Conservation (phyloP, 805 yeast genomes). For the Candida gorgasii region DNA sequence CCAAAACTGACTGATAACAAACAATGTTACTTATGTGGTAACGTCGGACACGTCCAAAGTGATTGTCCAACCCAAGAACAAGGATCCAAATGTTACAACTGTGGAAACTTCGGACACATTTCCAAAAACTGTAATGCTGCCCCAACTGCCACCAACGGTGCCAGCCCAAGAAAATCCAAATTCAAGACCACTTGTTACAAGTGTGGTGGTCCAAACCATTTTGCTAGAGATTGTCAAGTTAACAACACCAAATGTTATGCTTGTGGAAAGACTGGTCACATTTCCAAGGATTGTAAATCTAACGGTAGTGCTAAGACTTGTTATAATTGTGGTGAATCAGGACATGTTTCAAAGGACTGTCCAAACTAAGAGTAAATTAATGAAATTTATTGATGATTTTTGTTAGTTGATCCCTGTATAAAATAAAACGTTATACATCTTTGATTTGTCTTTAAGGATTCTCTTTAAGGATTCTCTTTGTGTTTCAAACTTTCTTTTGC, state of each 20-base stretch:
- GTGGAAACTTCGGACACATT: slow-evolving; percentile 67
- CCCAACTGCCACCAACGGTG: slow-evolving; percentile 5
- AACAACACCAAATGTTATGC: slow-evolving; percentile 79
- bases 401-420: slow-evolving; percentile 1
- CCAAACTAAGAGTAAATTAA: slow-evolving; percentile 10
- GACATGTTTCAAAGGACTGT: slow-evolving; percentile 88
- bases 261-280: slow-evolving; percentile 89
- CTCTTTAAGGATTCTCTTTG: neutral
- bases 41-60: slow-evolving; percentile 82
- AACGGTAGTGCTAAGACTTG: slow-evolving; percentile 59
- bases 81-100: slow-evolving; percentile 72
- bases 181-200: slow-evolving; percentile 68
- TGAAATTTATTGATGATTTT: neutral
- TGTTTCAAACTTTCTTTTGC: neutral
- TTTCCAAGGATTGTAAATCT: slow-evolving; percentile 73
- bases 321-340: slow-evolving; percentile 74
- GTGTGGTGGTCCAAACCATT: slow-evolving; percentile 92
- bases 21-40: slow-evolving; percentile 93
- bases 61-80: slow-evolving; percentile 73
- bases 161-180: slow-evolving; percentile 7
- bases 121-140: slow-evolving; percentile 68
- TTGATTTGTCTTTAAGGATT: neutral
- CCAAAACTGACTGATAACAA: slow-evolving; percentile 84
- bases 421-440: slow-evolving; percentile 1
- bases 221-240: slow-evolving; percentile 86